Evolutionary conservation across 2,329 filamentous ascomycete species (phyloP).

Genomic region (Penicillium sp.): DNA sequence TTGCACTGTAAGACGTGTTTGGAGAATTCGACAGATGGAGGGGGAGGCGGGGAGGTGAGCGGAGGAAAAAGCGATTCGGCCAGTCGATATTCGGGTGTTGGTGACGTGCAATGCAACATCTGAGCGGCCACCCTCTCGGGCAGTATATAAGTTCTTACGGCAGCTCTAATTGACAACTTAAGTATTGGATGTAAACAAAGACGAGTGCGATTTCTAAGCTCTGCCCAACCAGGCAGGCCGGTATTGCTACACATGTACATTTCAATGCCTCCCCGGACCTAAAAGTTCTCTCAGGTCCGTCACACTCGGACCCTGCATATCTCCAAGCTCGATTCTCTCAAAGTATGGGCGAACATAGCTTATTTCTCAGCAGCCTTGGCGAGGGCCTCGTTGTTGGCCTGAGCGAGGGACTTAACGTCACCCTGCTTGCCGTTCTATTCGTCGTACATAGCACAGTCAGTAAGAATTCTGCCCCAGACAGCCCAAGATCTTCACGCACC

Average conservation of each 20-base stretch:
- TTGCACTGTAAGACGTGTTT: conserved; percentile 6
- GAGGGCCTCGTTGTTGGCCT: conserved; percentile 53
- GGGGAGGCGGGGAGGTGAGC: conserved; percentile 15
- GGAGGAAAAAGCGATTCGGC: conserved; percentile 26
- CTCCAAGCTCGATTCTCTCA: conserved; percentile 20
- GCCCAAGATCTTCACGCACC: conserved; percentile 54
- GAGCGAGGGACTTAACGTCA: conserved; percentile 70
- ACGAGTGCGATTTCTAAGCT: conserved; percentile 27
- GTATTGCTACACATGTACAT: conserved; percentile 43
- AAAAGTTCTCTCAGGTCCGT: conserved; percentile 15
- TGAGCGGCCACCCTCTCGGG: conserved; percentile 5
- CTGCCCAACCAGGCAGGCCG: conserved; percentile 33
- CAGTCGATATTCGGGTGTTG: conserved; percentile 13
- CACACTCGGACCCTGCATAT: conserved; percentile 21
- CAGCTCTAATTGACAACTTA: conserved; percentile 1
- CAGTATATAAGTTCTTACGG: conserved; percentile 9
- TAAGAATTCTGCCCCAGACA: conserved; percentile 9
- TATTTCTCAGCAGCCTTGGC: conserved; percentile 46
- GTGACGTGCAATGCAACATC: conserved; percentile 25
- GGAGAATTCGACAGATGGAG: conserved; percentile 15
- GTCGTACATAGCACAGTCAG: conserved; percentile 27
- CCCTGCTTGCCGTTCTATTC: conserved; percentile 91
- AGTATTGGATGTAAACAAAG: conserved; percentile 19
- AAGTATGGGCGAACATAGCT: conserved; percentile 18
- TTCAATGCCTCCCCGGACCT: conserved; percentile 25